These are phyloP conservation scores for Boletus bicolor DNA, from an alignment of 768 basidiomycete species.

Conservation along the genomic window DNA sequence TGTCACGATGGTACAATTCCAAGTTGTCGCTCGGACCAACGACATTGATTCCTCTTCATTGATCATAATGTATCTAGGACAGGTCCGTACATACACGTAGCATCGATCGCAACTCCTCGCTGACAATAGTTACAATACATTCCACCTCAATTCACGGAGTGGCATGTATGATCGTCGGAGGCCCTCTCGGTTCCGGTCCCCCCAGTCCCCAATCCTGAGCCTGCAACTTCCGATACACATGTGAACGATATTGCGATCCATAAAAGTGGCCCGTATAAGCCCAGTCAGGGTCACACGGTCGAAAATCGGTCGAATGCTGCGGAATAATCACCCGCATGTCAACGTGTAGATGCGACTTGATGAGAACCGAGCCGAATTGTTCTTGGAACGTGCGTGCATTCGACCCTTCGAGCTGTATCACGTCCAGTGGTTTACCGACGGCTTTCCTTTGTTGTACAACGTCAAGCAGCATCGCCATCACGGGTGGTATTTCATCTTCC, in stretches of 20 bases:
- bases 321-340: slow-evolving; percentile 18
- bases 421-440: slow-evolving; percentile 26
- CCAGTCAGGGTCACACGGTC: slow-evolving; percentile 27
- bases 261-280: slow-evolving; percentile 29
- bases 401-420: slow-evolving; percentile 28
- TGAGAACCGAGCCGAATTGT: slow-evolving; percentile 20
- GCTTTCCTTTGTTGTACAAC: slow-evolving; percentile 31
- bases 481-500: slow-evolving; percentile 30
- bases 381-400: slow-evolving; percentile 26
- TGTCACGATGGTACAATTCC: not conserved
- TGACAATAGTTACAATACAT: slow-evolving; percentile 4
- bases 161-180: slow-evolving; percentile 26
- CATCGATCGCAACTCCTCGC: not conserved
- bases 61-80: slow-evolving; percentile 1
- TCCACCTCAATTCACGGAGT: slow-evolving; percentile 14
- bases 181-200: slow-evolving; percentile 24
- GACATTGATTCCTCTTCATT: not conserved
- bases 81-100: slow-evolving; percentile 9
- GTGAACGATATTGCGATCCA: slow-evolving; percentile 29
- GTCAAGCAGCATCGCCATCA: slow-evolving; percentile 31
- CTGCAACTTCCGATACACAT: slow-evolving; percentile 31
- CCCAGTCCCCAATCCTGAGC: slow-evolving; percentile 26
- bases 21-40: not conserved
- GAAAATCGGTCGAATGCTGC: slow-evolving; percentile 16
- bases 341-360: slow-evolving; percentile 29